Evolutionary conservation across 2,329 filamentous ascomycete species (phyloP), one percentile per base, ranked within the genome.

Genomic region (Colletotrichum karsti): DNA sequence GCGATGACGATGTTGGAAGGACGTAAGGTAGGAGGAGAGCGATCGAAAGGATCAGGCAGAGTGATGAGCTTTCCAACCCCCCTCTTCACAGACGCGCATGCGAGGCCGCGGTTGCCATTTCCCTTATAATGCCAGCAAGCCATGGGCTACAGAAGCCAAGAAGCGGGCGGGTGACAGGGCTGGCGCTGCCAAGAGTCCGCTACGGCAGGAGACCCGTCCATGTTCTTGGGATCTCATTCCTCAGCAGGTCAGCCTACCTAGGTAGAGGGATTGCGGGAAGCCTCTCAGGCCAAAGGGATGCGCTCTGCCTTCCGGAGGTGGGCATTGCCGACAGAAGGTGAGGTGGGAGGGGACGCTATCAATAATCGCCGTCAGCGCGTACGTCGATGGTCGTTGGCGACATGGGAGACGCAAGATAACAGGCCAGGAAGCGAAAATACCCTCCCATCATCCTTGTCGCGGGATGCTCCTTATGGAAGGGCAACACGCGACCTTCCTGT

Each of bases 141-240:
- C 51, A 44, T 57, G 35, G 42, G 46, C 46, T 35, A 24, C 48
- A 44, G 22, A 62, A 48, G 57, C 64, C 64, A 67, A 67, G 64
- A 54, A 24, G 22, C n/a, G 53, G 53, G 55, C 54, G 60, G 53
- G 58, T 64, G 64, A 67, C 64, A 67, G 60, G 64, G 46, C 64
- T 64, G 60, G 53, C 53, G 53, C 37, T 59, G 64, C 64, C 64
- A 67, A 67, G 64, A 46, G 13, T 46, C 60, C 53, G 53, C 64
- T 64, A 67, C 60, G 64, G 60, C 39, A 64, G 24, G 60, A 48
- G 60, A 53, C 60, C 64, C 60, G 44, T 53, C 44, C 64, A 54
- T 41, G 37, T 33, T 63, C 64, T 63, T 63, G 59, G 59, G 37
- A 57, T 63, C 41, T 56, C 50, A 63, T 56, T 51, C 58, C 59